Percentiles rank a stretch among this genome's conserved stretches.
Evolutionary conservation across 225 moss, liverwort and hornwort species (phyloP).

Genomic region (Bryum argenteum): DNA sequence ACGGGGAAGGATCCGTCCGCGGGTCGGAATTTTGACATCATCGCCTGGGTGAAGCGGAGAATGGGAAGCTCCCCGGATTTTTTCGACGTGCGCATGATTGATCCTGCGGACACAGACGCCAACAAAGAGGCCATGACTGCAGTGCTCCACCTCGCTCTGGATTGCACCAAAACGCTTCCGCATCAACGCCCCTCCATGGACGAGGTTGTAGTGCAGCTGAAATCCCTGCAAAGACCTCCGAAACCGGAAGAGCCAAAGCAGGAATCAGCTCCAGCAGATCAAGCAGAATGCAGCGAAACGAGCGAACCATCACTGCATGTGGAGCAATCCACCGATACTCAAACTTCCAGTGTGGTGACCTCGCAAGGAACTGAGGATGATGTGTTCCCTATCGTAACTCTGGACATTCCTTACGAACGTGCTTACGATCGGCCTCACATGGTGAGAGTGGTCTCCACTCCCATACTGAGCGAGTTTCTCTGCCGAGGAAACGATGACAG

Average conservation of each 20-base stretch:
- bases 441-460: slow-evolving; percentile 52
- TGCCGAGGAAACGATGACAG: slow-evolving; percentile 27
- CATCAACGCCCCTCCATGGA: slow-evolving; percentile 51
- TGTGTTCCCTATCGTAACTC: slow-evolving; percentile 30
- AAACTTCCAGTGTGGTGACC: slow-evolving; percentile 30
- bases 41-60: slow-evolving; percentile 57
- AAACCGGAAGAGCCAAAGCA: not conserved
- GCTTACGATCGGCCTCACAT: slow-evolving; percentile 44
- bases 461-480: slow-evolving; percentile 36
- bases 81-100: slow-evolving; percentile 53
- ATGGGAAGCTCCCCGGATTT: slow-evolving; percentile 54
- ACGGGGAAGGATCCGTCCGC: slow-evolving; percentile 61
- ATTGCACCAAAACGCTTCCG: slow-evolving; percentile 45
- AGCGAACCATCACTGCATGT: slow-evolving; percentile 1
- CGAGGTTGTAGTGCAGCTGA: slow-evolving; percentile 47
- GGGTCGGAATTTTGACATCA: slow-evolving; percentile 55
- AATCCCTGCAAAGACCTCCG: slow-evolving; percentile 26
- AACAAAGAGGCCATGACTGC: slow-evolving; percentile 51
- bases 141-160: slow-evolving; percentile 44
- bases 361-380: slow-evolving; percentile 32
- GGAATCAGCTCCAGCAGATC: not conserved
- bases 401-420: slow-evolving; percentile 42
- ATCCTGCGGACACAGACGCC: slow-evolving; percentile 34
- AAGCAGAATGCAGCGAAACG: slow-evolving; percentile 34
- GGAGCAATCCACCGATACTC: slow-evolving; percentile 33